Percentiles rank a stretch among this genome's conserved stretches.
phyloP scores from a whole-genome alignment of 2,329 filamentous ascomycete species.

The Metarhizium anisopliae region DNA sequence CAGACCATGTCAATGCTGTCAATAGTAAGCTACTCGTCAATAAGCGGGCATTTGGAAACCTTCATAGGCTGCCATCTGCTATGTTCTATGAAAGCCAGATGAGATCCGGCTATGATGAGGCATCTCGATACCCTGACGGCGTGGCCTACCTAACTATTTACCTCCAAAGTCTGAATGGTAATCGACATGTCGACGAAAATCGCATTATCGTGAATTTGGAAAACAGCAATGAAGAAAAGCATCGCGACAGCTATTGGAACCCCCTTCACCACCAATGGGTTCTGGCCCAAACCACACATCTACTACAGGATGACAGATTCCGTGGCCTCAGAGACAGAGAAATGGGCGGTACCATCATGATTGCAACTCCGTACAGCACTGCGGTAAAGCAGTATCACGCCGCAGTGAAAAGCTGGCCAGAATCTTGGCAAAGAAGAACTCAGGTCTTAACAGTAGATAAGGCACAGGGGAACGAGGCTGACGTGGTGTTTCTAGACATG shows the following conservation, averaged over 20 bases:
- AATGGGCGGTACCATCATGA: constrained; percentile 27
- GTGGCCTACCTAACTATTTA: constrained; percentile 19
- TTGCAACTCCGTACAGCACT: constrained; percentile 34
- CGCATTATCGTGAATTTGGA: constrained; percentile 25
- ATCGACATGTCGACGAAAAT: constrained; percentile 20
- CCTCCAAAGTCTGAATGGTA: constrained; percentile 17
- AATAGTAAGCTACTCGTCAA: constrained; percentile 26
- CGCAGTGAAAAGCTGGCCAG: constrained; percentile 18
- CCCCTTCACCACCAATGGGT: constrained; percentile 28
- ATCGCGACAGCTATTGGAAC: constrained; percentile 31
- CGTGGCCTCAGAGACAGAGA: constrained; percentile 15
- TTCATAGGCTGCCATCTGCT: constrained; percentile 31
- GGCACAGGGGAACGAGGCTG: constrained; percentile 37
- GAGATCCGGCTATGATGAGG: constrained; percentile 19
- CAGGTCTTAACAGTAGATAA: constrained; percentile 35
- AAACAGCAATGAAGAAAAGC: constrained; percentile 16
- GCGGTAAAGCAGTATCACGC: constrained; percentile 26
- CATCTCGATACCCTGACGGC: constrained; percentile 17
- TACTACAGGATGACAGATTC: constrained; percentile 11
- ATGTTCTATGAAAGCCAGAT: constrained; percentile 33
- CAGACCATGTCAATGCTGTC: constrained; percentile 21
- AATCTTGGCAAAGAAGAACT: constrained; percentile 20
- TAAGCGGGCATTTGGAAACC: constrained; percentile 26
- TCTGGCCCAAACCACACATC: constrained; percentile 19
- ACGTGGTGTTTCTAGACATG: constrained; percentile 38